Percentiles rank a stretch among this genome's conserved stretches.
phyloP scores from a whole-genome alignment of 1,139 yeast genomes.

The Hansenula sp. region DNA sequence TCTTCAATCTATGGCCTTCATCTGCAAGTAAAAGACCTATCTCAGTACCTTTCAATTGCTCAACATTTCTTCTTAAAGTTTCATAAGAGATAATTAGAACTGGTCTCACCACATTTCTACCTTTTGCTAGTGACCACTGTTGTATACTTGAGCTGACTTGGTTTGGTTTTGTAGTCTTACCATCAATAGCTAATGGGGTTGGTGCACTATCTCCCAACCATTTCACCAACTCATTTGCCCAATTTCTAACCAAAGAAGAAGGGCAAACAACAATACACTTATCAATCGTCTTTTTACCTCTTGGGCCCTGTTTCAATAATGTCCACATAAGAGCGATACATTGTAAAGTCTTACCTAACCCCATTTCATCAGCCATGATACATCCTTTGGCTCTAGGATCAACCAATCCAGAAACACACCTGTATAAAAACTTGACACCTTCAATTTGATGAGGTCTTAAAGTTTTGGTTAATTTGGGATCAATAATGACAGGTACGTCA shows the following conservation, averaged over 20 bases:
- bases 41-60: slow-evolving; percentile 69
- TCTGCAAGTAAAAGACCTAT: slow-evolving; percentile 91
- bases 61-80: slow-evolving; percentile 84
- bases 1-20: slow-evolving; percentile 94
- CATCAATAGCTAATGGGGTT: slow-evolving; percentile 90
- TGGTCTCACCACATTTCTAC: slow-evolving; percentile 88
- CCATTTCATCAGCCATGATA: slow-evolving; percentile 99
- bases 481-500: slow-evolving; percentile 94
- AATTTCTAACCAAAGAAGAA: slow-evolving; percentile 85
- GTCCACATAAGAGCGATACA: slow-evolving; percentile 96
- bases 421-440: slow-evolving; percentile 86
- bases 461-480: slow-evolving; percentile 79
- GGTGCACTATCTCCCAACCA: slow-evolving; percentile 94
- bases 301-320: slow-evolving; percentile 80
- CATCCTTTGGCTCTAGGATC: slow-evolving; percentile 92
- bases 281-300: slow-evolving; percentile 79
- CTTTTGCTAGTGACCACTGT: slow-evolving; percentile 87
- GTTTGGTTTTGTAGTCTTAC: slow-evolving; percentile 65
- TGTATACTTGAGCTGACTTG: slow-evolving; percentile 69
- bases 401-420: slow-evolving; percentile 86
- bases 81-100: slow-evolving; percentile 95
- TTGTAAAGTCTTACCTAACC: slow-evolving; percentile 92
- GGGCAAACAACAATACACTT: slow-evolving; percentile 96
- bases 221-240: slow-evolving; percentile 96
- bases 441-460: slow-evolving; percentile 95